Conservation (phyloP, 441 rosid genomes). For the Mallotus repandus region DNA sequence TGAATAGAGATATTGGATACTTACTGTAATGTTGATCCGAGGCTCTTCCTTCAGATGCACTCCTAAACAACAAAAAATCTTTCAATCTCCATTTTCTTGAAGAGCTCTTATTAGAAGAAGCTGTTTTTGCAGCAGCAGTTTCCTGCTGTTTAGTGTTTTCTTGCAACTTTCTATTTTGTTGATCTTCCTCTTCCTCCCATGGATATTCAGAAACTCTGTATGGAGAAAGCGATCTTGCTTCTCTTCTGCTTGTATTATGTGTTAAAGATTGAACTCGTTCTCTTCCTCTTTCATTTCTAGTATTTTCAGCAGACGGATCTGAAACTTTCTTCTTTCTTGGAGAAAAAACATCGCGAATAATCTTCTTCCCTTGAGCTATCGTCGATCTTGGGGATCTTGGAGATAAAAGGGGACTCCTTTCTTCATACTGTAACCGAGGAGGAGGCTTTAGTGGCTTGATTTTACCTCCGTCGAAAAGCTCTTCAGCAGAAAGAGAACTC, state of each 20-base stretch:
- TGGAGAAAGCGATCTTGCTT: conserved; percentile 71
- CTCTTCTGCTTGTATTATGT: conserved; percentile 44
- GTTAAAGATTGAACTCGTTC: conserved; percentile 31
- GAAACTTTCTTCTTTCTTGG: conserved; percentile 43
- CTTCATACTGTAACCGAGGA: conserved; percentile 34
- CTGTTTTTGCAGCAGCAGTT: conserved; percentile 19
- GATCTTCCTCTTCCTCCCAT: conserved; percentile 65
- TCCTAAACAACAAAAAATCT: conserved; percentile 76
- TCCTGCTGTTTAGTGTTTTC: conserved; percentile 31
- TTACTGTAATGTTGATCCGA: conserved; percentile 52
- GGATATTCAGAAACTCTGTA: conserved; percentile 63
- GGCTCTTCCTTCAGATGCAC: conserved; percentile 86
- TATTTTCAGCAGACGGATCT: conserved; percentile 47
- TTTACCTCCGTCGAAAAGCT: conserved; percentile 81
- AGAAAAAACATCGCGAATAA: conserved; percentile 49
- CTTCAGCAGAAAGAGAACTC: conserved; percentile 64
- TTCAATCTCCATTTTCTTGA: conserved; percentile 73
- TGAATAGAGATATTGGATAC: conserved; percentile 41
- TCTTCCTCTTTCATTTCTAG: conserved; percentile 53
- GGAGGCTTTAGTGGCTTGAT: conserved; percentile 72
- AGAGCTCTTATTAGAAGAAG: conserved; percentile 33
- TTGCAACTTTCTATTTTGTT: conserved; percentile 15
- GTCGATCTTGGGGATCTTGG: conserved; percentile 49
- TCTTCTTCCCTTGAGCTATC: conserved; percentile 44
- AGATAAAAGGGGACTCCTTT: conserved; percentile 31